Base-by-base conservation (phyloP, 176 grass and related monocot species). In the Oryza glumipatula region DNA sequence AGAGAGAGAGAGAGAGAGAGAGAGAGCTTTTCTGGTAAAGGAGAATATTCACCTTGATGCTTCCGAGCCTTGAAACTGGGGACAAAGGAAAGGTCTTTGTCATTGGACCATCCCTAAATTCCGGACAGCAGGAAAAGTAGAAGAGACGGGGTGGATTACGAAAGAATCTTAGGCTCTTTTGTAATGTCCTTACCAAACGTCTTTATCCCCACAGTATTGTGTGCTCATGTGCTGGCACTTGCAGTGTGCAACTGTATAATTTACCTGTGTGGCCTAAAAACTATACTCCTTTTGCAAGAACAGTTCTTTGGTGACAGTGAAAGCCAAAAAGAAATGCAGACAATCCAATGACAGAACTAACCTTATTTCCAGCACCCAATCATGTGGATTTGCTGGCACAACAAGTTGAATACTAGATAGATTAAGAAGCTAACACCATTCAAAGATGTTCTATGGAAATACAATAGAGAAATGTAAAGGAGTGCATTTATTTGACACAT, bases 81-180 rank as follows among this genome's bases (percentile, higher is more conserved):
- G 46, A 71, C 85, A 80, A 65, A 89, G 77, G 74, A 81, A 79
- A 65, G 60, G 88, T 84, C 83, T 72, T 22, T 90, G 38, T 86
- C 82, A 80, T 70, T 73, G 85, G 80, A 54, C 68, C 78, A 92
- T 67, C 45, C 73, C 88, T 86, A 83, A 73, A 87, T 74, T 91
- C 70, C 6, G 13, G 72, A 87, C 76, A 86, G 74, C 44, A 90
- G n/a, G 26, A 82, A 93, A 82, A 47, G 41, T 48, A 82, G 47
- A 76, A 88, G 39, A 87, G 45, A 76, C 23, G 14, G 19, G 77
- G 33, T 82, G 67, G 51, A 80, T 64, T 76, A 73, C 28, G 24
- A 90, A 94, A 94, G 88, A 83, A 92, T 85, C 30, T 72, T 86
- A 82, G 66, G 58, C 74, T 80, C 76, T 43, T 94, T 85, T 73